Evolutionary conservation across 495 filamentous ascomycete species (phyloP).

Genomic region (Physcia stellaris): DNA sequence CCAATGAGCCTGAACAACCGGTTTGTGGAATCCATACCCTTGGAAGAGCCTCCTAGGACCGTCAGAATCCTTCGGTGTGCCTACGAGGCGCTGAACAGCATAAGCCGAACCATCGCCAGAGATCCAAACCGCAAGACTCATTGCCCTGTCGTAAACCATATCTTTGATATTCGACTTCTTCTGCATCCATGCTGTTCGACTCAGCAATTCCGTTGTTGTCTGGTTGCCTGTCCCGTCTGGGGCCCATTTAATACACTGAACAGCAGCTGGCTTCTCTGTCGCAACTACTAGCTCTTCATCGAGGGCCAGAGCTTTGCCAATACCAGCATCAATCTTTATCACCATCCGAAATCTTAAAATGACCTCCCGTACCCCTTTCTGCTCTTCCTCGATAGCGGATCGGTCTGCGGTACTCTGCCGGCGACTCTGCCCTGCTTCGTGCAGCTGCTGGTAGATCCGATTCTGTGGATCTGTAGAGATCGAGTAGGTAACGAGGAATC

Average conservation of each 20-base stretch:
- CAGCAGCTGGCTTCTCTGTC: constrained; percentile 80
- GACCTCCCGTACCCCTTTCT: constrained; percentile 70
- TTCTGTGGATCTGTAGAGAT: constrained; percentile 72
- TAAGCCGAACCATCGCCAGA: constrained; percentile 84
- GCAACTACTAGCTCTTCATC: constrained; percentile 91
- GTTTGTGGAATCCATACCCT: constrained; percentile 80
- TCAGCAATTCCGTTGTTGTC: constrained; percentile 82
- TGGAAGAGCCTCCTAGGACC: constrained; percentile 52
- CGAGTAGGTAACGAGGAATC: constrained; percentile 89
- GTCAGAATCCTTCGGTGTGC: constrained; percentile 11
- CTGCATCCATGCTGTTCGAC: constrained; percentile 68
- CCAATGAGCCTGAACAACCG: constrained; percentile 39
- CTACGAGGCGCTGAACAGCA: constrained; percentile 63
- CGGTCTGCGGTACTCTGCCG: constrained; percentile 54
- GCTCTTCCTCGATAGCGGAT: constrained; percentile 47
- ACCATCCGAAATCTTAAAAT: constrained; percentile 92
- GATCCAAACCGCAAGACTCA: constrained; percentile 93
- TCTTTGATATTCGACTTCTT: constrained; percentile 62
- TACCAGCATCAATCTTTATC: constrained; percentile 94
- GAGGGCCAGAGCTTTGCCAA: constrained; percentile 71
- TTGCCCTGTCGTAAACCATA: constrained; percentile 93
- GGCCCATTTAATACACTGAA: constrained; percentile 93
- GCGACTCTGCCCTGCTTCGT: constrained; percentile 50
- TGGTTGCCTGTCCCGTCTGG: constrained; percentile 69
- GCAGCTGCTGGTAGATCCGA: constrained; percentile 71